These are phyloP conservation scores for Paraglomus brasilianum DNA, from an alignment of 192 early-diverging fungal genomes.

Conservation along the genomic window DNA sequence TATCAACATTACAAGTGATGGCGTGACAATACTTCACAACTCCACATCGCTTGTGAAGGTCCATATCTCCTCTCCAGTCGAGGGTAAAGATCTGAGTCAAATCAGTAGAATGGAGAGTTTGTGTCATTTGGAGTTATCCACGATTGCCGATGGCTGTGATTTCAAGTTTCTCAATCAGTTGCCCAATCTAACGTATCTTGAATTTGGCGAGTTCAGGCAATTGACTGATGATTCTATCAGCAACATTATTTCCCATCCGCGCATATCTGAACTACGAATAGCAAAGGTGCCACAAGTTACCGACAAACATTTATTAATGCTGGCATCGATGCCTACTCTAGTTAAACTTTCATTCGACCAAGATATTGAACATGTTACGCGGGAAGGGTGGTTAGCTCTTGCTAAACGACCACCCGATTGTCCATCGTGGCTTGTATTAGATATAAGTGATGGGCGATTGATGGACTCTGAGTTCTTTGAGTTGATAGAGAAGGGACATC, in stretches of 20 bases:
- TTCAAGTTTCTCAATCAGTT: conserved; percentile 15
- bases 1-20: neutral
- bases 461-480: conserved; percentile 26
- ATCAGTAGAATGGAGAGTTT: conserved; percentile 17
- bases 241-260: conserved; percentile 1
- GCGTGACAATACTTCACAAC: neutral
- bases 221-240: conserved; percentile 4
- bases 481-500: conserved; percentile 13
- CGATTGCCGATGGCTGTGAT: conserved; percentile 21
- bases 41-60: conserved; percentile 9
- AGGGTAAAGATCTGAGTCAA: conserved; percentile 10
- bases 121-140: neutral
- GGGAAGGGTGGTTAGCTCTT: conserved; percentile 18
- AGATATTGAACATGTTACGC: conserved; percentile 15
- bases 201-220: conserved; percentile 5
- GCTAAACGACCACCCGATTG: neutral
- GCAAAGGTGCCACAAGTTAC: neutral
- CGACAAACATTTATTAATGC: conserved; percentile 5
- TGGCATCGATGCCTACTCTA: conserved; percentile 15
- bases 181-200: conserved; percentile 13
- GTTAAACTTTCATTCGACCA: conserved; percentile 5
- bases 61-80: neutral
- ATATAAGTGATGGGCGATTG: conserved; percentile 19
- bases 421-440: conserved; percentile 14
- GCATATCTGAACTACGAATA: neutral